These are phyloP conservation scores for Moniliophthora roreri DNA, from an alignment of 1,284 basidiomycete genomes.

Conservation along the genomic window DNA sequence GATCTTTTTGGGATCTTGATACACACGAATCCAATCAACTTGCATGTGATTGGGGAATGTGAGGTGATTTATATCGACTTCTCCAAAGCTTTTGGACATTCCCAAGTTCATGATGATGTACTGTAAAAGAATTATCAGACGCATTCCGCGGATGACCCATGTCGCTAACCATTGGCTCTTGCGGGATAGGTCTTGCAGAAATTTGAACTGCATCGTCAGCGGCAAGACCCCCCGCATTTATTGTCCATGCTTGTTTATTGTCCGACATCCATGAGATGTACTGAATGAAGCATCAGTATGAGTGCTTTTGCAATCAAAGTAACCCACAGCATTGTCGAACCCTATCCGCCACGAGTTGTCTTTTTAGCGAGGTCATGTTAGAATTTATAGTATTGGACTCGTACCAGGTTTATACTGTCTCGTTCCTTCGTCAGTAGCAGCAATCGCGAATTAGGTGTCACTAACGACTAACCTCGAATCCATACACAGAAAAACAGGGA, in stretches of 20 bases:
- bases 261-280: slow-evolving; percentile 65
- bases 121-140: slow-evolving; percentile 20
- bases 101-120: slow-evolving; percentile 42
- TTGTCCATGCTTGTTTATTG: slow-evolving; percentile 54
- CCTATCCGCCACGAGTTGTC: slow-evolving; percentile 2
- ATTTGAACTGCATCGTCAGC: slow-evolving; percentile 53
- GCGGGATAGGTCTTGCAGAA: slow-evolving; percentile 55
- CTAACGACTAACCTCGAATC: slow-evolving; percentile 46
- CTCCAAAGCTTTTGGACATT: slow-evolving; percentile 40
- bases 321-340: slow-evolving; percentile 33
- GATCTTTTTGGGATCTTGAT: slow-evolving; percentile 18
- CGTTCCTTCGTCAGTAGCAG: too few species aligned
- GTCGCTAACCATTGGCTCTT: slow-evolving; percentile 59
- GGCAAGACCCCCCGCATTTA: slow-evolving; percentile 55
- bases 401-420: slow-evolving; percentile 22
- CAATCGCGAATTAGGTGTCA: background rate
- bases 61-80: slow-evolving; percentile 15
- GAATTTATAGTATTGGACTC: background rate
- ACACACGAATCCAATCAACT: slow-evolving; percentile 20
- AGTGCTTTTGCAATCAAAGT: slow-evolving; percentile 9
- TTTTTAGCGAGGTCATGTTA: background rate
- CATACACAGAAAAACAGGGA: slow-evolving; percentile 52
- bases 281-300: too few species aligned
- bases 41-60: slow-evolving; percentile 14
- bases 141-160: background rate